A percentile compares a stretch with the other conserved stretches of the same genome.
Conservation (phyloP, 495 filamentous ascomycete genomes). For the Penicillium lagena region DNA sequence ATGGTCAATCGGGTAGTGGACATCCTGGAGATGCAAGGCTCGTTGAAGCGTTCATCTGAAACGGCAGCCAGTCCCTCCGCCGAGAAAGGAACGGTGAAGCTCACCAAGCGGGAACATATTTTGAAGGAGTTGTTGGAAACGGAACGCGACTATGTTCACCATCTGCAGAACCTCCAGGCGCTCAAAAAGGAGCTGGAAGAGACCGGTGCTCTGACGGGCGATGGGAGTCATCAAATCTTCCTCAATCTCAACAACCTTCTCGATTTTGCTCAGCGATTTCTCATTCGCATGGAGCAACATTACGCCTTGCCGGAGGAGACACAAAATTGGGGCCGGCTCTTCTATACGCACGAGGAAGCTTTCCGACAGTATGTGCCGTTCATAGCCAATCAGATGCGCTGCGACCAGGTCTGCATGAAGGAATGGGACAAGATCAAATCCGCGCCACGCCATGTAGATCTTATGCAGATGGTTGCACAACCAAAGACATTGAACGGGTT, state of each 20-base stretch:
- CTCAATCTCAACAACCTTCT: slow-evolving; percentile 89
- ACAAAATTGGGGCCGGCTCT: slow-evolving; percentile 89
- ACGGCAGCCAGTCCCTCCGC: slow-evolving; percentile 37
- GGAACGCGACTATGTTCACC: slow-evolving; percentile 97
- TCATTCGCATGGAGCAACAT: slow-evolving; percentile 92
- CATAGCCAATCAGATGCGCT: slow-evolving; percentile 77
- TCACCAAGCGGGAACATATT: slow-evolving; percentile 81
- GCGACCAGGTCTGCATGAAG: slow-evolving; percentile 39
- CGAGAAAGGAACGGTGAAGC: slow-evolving; percentile 38
- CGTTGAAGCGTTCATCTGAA: slow-evolving; percentile 51
- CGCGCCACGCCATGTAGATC: slow-evolving; percentile 47
- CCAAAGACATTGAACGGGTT: slow-evolving; percentile 70
- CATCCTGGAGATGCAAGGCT: slow-evolving; percentile 65
- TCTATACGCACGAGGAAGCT: slow-evolving; percentile 68
- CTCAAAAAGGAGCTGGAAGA: slow-evolving; percentile 87
- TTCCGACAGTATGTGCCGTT: slow-evolving; percentile 94
- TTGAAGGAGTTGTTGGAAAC: slow-evolving; percentile 87
- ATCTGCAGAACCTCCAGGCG: slow-evolving; percentile 88
- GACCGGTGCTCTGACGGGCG: slow-evolving; percentile 79
- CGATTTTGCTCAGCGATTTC: slow-evolving; percentile 89
- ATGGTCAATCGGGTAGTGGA: slow-evolving; percentile 88
- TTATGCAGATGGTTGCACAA: slow-evolving; percentile 58
- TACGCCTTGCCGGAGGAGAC: slow-evolving; percentile 69
- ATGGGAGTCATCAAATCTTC: slow-evolving; percentile 91
- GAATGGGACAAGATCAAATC: slow-evolving; percentile 50